phyloP scores from a whole-genome alignment of 2,329 filamentous ascomycete species.

The Myrmaecium sp. region DNA sequence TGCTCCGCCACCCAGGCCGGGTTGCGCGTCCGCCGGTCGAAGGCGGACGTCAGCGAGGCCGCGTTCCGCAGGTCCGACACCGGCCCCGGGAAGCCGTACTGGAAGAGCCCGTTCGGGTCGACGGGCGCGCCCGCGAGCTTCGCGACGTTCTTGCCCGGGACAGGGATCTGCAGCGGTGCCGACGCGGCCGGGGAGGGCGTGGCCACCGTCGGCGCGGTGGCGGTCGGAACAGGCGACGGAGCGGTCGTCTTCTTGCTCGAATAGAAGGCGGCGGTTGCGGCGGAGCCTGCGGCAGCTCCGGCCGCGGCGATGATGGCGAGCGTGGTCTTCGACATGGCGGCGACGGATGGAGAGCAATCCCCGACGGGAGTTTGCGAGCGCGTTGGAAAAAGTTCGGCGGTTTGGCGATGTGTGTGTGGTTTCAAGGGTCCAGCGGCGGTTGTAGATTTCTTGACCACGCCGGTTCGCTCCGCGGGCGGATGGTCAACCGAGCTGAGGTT shows the following conservation, averaged over 20 bases:
- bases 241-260: conserved; percentile 16
- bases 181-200: conserved; percentile 10
- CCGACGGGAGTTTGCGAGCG: background rate
- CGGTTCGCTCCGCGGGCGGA: no score
- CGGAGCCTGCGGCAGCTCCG: conserved; percentile 30
- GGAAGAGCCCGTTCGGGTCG: conserved; percentile 34
- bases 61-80: conserved; percentile 66
- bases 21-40: conserved; percentile 80
- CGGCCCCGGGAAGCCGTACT: conserved; percentile 72
- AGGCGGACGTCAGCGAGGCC: conserved; percentile 65
- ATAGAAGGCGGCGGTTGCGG: conserved; percentile 30
- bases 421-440: no score
- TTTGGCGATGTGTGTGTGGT: no score
- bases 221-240: conserved; percentile 16
- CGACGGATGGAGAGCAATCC: background rate
- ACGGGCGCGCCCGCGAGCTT: conserved; percentile 15
- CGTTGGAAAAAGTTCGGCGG: no score
- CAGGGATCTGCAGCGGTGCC: conserved; percentile 11
- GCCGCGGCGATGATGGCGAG: conserved; percentile 31
- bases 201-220: conserved; percentile 10
- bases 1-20: conserved; percentile 87
- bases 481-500: no score
- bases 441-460: no score
- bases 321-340: conserved; percentile 32
- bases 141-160: conserved; percentile 3